Evolutionary conservation across 805 yeast genomes (phyloP).

Genomic region (Metschnikowia shivogae): DNA sequence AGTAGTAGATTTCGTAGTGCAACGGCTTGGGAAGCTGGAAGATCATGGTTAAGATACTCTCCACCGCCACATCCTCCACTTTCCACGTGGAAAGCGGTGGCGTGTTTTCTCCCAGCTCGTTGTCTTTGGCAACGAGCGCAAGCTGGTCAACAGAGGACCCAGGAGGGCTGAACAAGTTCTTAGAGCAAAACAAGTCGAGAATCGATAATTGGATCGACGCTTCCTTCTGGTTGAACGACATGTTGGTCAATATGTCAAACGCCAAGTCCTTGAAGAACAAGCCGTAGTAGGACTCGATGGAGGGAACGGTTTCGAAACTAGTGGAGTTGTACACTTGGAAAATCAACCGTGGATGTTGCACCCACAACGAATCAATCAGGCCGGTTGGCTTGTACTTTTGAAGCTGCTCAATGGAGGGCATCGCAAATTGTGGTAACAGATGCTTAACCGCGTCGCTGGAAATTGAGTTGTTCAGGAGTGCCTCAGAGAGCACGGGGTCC

Average conservation of each 20-base stretch:
- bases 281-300: slow-evolving; percentile 34
- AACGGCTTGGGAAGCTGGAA: slow-evolving; percentile 68
- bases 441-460: slow-evolving; percentile 39
- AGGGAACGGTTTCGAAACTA: slow-evolving; percentile 57
- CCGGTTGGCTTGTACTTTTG: slow-evolving; percentile 24
- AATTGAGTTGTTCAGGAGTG: slow-evolving; percentile 32
- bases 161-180: slow-evolving; percentile 48
- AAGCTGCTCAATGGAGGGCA: slow-evolving; percentile 24
- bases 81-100: slow-evolving; percentile 72
- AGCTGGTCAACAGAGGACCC: slow-evolving; percentile 77
- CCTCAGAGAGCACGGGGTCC: slow-evolving; percentile 30
- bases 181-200: slow-evolving; percentile 66
- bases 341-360: slow-evolving; percentile 49
- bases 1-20: slow-evolving; percentile 72
- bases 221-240: slow-evolving; percentile 86
- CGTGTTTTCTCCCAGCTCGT: slow-evolving; percentile 34
- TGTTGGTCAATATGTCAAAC: slow-evolving; percentile 67
- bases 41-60: slow-evolving; percentile 71
- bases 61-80: slow-evolving; percentile 85
- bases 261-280: slow-evolving; percentile 70
- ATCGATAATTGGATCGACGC: slow-evolving; percentile 79
- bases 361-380: slow-evolving; percentile 62
- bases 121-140: slow-evolving; percentile 36
- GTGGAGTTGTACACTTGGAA: slow-evolving; percentile 59
- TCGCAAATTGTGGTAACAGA: slow-evolving; percentile 36